These are phyloP conservation scores for Lotus japonicus DNA, from an alignment of 306 rosid species.

Conservation along the genomic window DNA sequence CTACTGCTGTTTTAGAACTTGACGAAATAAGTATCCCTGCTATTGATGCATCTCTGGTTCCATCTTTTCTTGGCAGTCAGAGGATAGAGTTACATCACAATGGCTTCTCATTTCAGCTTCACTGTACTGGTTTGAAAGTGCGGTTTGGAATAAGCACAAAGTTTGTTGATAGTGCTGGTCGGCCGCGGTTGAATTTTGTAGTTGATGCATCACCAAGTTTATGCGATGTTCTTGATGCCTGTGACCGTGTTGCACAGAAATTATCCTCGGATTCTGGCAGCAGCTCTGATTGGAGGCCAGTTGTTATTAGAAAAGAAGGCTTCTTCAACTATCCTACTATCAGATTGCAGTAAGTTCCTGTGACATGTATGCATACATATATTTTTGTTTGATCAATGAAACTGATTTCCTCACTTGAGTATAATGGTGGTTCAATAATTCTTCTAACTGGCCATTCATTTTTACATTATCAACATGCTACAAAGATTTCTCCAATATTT, in stretches of 20 bases:
- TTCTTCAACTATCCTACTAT: conserved; percentile 64
- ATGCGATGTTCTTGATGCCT: conserved; percentile 72
- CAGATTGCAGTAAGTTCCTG: conserved; percentile 84
- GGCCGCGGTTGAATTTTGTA: conserved; percentile 65
- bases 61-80: conserved; percentile 44
- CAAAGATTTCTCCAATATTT: not conserved
- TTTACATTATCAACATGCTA: not conserved
- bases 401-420: conserved; percentile 2
- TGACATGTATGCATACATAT: not conserved
- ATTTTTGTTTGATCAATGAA: not conserved
- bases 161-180: conserved; percentile 67
- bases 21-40: conserved; percentile 46
- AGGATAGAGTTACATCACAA: conserved; percentile 64
- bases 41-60: conserved; percentile 52
- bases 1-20: conserved; percentile 43
- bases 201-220: conserved; percentile 55
- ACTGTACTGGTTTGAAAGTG: conserved; percentile 57
- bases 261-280: conserved; percentile 52
- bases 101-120: conserved; percentile 58
- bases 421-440: not conserved
- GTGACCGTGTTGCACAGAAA: conserved; percentile 52
- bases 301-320: conserved; percentile 65
- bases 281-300: conserved; percentile 72
- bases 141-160: conserved; percentile 76
- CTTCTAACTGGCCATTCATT: not conserved